phyloP scores from a whole-genome alignment of 345 rosid genomes.

The Acer campestre region DNA sequence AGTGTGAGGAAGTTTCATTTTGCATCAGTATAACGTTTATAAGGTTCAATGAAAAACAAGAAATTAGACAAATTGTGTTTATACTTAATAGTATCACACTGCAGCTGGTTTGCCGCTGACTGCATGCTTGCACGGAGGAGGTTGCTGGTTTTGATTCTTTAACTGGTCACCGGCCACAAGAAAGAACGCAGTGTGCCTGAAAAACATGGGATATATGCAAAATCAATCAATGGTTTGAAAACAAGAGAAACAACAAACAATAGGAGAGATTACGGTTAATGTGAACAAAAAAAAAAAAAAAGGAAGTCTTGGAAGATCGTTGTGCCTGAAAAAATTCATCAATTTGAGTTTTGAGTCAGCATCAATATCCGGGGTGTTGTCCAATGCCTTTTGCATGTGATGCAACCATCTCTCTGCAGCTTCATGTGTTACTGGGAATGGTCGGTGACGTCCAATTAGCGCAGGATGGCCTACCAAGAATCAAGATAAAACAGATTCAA shows the following conservation, averaged over 20 bases:
- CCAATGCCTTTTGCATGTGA: conserved; percentile 84
- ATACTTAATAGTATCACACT: conserved; percentile 22
- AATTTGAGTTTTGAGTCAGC: conserved; percentile 68
- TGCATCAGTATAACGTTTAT: neutral
- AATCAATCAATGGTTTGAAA: neutral
- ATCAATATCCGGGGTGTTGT: conserved; percentile 60
- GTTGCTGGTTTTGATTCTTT: conserved; percentile 57
- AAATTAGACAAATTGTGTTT: conserved; percentile 5
- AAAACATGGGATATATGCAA: conserved; percentile 1
- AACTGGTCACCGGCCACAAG: conserved; percentile 92
- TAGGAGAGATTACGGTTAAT: neutral
- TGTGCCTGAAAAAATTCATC: conserved; percentile 85
- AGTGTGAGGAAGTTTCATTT: neutral
- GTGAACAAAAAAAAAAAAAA: conserved; percentile 6
- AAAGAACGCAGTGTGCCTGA: conserved; percentile 90
- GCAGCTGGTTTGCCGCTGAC: conserved; percentile 37
- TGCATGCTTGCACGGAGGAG: conserved; percentile 52
- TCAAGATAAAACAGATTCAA: neutral
- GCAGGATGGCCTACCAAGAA: conserved; percentile 76
- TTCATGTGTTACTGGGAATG: conserved; percentile 78
- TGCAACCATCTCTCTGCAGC: conserved; percentile 92
- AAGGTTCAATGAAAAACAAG: conserved; percentile 1
- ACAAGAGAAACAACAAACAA: conserved; percentile 6
- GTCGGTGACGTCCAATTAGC: conserved; percentile 81
- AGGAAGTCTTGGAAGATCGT: neutral